These are phyloP conservation scores for Juglanconis juglandina DNA, from an alignment of 2,329 filamentous ascomycete genomes.

Conservation along the genomic window DNA sequence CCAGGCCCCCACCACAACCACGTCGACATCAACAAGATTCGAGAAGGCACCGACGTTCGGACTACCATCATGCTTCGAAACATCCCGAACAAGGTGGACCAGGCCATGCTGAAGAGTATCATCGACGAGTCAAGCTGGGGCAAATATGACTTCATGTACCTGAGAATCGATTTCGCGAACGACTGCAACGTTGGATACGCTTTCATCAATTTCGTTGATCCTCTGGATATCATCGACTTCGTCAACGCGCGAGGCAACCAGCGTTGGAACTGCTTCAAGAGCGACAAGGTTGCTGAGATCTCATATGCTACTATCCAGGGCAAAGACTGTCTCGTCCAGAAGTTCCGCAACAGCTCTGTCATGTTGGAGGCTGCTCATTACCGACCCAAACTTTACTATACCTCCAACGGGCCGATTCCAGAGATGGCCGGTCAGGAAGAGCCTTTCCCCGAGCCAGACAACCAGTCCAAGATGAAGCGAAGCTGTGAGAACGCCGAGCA, in stretches of 20 bases:
- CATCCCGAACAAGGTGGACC: slow-evolving; percentile 85
- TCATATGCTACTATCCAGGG: slow-evolving; percentile 98
- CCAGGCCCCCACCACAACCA: slow-evolving; percentile 54
- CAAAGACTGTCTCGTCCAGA: slow-evolving; percentile 83
- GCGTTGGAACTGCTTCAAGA: slow-evolving; percentile 77
- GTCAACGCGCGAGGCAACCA: slow-evolving; percentile 67
- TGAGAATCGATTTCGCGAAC: slow-evolving; percentile 84
- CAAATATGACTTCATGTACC: slow-evolving; percentile 90
- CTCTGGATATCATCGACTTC: slow-evolving; percentile 72
- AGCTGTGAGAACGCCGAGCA: slow-evolving; percentile 84
- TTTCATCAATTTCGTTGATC: slow-evolving; percentile 90
- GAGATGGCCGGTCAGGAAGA: slow-evolving; percentile 67
- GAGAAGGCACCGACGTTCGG: slow-evolving; percentile 66
- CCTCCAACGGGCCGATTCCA: slow-evolving; percentile 43
- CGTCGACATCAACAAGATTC: slow-evolving; percentile 59
- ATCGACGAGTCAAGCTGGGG: slow-evolving; percentile 76
- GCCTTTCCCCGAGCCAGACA: slow-evolving; percentile 74
- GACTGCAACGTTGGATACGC: slow-evolving; percentile 93
- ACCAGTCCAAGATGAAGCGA: slow-evolving; percentile 80
- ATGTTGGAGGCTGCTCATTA: slow-evolving; percentile 83
- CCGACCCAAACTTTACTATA: slow-evolving; percentile 70
- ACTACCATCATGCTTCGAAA: slow-evolving; percentile 95
- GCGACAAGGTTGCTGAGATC: slow-evolving; percentile 81
- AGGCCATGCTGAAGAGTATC: slow-evolving; percentile 71
- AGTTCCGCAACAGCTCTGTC: slow-evolving; percentile 94